Conservation (phyloP, 148 eudicot genomes). For the Rhododendron molle region DNA sequence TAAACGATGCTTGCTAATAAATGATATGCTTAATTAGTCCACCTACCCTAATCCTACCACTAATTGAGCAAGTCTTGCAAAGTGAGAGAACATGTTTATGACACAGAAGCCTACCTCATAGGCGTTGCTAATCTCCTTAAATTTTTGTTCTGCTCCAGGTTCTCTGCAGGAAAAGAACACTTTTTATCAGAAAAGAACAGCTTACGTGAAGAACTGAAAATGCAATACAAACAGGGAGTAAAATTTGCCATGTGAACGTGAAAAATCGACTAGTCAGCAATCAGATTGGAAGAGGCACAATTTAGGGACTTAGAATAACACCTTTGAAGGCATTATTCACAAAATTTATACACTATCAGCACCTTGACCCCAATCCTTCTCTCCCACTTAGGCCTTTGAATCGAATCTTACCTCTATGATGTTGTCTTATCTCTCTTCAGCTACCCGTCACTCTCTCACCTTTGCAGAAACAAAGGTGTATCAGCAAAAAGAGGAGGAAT, state of each 20-base stretch:
- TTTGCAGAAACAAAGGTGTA: too few relatives aligned
- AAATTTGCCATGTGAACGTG: neutral
- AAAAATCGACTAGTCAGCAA: neutral
- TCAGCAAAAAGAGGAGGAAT: too few relatives aligned
- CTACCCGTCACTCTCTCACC: too few relatives aligned
- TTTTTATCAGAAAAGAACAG: slow-evolving; percentile 2
- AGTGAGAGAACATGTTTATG: neutral
- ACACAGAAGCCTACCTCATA: slow-evolving; percentile 62
- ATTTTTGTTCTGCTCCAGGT: slow-evolving; percentile 88
- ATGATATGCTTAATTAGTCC: neutral
- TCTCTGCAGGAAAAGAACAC: slow-evolving; percentile 50
- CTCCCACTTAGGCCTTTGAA: too few relatives aligned
- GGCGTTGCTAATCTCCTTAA: slow-evolving; percentile 93
- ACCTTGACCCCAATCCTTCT: too few relatives aligned
- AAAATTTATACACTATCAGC: too few relatives aligned
- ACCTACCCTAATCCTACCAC: neutral
- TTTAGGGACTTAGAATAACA: neutral
- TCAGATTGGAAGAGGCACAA: neutral
- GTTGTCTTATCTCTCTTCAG: too few relatives aligned
- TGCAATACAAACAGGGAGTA: neutral
- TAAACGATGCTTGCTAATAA: neutral
- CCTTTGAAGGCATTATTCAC: too few relatives aligned
- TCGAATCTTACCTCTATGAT: too few relatives aligned
- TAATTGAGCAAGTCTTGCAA: neutral
- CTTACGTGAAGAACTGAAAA: neutral